A percentile compares a stretch with the other conserved stretches of the same genome.
Conservation (phyloP, 164 flowering plant genomes). For the Pachysandra terminalis region DNA sequence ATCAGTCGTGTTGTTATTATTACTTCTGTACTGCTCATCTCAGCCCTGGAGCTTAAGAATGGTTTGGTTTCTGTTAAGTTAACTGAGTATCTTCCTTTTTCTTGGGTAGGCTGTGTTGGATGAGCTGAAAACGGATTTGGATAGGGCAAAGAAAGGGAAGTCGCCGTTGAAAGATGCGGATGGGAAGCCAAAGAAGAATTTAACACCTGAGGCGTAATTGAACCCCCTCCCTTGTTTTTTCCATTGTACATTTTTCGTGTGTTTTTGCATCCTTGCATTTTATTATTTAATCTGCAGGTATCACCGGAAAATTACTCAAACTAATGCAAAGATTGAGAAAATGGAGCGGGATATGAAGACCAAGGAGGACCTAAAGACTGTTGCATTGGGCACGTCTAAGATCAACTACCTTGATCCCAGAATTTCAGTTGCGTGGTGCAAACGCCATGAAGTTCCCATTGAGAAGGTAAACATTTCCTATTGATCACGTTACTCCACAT, state of each 20-base stretch:
- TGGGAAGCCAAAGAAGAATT: constrained; percentile 75
- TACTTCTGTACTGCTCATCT: not conserved
- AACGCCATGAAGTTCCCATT: constrained; percentile 94
- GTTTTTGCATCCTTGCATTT: not conserved
- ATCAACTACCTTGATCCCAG: constrained; percentile 95
- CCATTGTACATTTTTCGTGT: not conserved
- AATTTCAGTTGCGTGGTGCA: constrained; percentile 99
- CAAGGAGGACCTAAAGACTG: constrained; percentile 89
- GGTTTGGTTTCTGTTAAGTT: constrained; percentile 1
- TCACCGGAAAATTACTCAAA: constrained; percentile 72
- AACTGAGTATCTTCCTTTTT: constrained; percentile 9
- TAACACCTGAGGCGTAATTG: constrained; percentile 81
- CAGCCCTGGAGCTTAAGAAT: not conserved
- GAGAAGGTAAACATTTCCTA: constrained; percentile 67
- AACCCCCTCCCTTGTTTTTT: not conserved
- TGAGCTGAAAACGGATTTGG: constrained; percentile 64
- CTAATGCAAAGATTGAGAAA: constrained; percentile 71
- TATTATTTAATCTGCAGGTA: constrained; percentile 40
- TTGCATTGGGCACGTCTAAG: constrained; percentile 96
- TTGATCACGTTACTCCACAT: too few relatives aligned
- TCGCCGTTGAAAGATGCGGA: constrained; percentile 76
- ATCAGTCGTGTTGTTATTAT: too few relatives aligned
- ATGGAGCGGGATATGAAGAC: constrained; percentile 65
- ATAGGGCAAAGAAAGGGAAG: constrained; percentile 87
- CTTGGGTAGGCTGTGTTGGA: constrained; percentile 48